Conservation (phyloP, 148 eudicot species). For the Silene uniflora region DNA sequence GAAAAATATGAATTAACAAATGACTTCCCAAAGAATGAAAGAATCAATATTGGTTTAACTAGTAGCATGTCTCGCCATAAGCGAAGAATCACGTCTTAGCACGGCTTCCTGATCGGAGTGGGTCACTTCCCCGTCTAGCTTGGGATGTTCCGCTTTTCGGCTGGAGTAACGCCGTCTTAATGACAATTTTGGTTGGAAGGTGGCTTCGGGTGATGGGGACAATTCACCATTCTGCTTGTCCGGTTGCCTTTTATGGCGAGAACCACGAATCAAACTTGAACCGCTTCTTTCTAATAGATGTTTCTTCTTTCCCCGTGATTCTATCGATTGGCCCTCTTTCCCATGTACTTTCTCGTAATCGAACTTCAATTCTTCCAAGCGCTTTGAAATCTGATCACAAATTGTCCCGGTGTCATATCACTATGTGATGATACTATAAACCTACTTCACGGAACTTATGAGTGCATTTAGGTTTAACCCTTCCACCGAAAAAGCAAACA, state of each 20-base stretch:
- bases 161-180: constrained; percentile 28
- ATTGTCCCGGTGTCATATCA: neutral
- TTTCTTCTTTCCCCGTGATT: constrained; percentile 45
- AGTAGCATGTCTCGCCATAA: constrained; percentile 33
- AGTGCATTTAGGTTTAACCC: neutral
- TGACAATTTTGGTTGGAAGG: constrained; percentile 20
- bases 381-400: constrained; percentile 60
- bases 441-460: neutral
- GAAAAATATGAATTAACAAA: constrained; percentile 12
- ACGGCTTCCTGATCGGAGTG: constrained; percentile 22
- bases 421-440: neutral
- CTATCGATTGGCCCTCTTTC: constrained; percentile 42
- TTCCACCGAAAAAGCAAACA: no score
- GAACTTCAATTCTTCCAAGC: constrained; percentile 59
- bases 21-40: constrained; percentile 31
- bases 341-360: constrained; percentile 66
- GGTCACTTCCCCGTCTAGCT: constrained; percentile 32
- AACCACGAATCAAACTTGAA: constrained; percentile 11
- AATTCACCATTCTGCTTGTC: constrained; percentile 34
- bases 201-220: constrained; percentile 19
- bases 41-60: constrained; percentile 22
- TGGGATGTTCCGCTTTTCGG: constrained; percentile 24
- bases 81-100: constrained; percentile 38
- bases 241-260: constrained; percentile 13
- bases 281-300: constrained; percentile 27